Evolutionary conservation across 257 asterid species (phyloP).

Genomic region (Rhazya stricta): DNA sequence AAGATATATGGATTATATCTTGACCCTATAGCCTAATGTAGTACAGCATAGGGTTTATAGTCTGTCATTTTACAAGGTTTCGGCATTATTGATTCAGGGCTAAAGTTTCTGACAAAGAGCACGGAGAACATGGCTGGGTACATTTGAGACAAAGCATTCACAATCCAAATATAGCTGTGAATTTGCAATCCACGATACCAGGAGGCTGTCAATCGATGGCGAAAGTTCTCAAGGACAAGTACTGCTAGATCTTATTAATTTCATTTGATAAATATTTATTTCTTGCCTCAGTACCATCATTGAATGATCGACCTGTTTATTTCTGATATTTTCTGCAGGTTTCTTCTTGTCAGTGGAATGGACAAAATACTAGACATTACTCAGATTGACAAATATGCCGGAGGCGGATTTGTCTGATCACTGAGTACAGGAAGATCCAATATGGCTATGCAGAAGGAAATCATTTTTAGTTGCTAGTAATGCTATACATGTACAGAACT

Average conservation of each 20-base stretch:
- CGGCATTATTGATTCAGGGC: conserved; percentile 40
- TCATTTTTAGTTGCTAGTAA: no score
- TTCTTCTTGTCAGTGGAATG: conserved; percentile 52
- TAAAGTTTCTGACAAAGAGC: conserved; percentile 44
- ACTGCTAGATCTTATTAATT: background rate
- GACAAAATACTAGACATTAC: conserved; percentile 55
- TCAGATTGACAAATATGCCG: conserved; percentile 50
- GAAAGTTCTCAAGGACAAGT: conserved; percentile 57
- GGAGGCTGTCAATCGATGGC: conserved; percentile 82
- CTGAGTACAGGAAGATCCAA: background rate
- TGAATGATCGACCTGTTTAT: background rate
- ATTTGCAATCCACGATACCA: conserved; percentile 60
- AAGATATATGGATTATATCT: no score
- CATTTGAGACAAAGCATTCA: conserved; percentile 89
- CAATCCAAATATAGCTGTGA: conserved; percentile 87
- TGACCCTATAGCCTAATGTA: no score
- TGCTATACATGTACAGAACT: no score
- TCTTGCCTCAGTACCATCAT: background rate
- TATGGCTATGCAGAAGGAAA: no score
- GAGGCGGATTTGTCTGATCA: conserved; percentile 27
- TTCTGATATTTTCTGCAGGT: conserved; percentile 36
- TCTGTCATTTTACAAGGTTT: no score
- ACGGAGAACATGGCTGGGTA: conserved; percentile 70
- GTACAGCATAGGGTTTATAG: no score
- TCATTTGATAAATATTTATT: background rate